These are phyloP conservation scores for Carex scoparia DNA, from an alignment of 176 grass and related monocot genomes.

Conservation along the genomic window DNA sequence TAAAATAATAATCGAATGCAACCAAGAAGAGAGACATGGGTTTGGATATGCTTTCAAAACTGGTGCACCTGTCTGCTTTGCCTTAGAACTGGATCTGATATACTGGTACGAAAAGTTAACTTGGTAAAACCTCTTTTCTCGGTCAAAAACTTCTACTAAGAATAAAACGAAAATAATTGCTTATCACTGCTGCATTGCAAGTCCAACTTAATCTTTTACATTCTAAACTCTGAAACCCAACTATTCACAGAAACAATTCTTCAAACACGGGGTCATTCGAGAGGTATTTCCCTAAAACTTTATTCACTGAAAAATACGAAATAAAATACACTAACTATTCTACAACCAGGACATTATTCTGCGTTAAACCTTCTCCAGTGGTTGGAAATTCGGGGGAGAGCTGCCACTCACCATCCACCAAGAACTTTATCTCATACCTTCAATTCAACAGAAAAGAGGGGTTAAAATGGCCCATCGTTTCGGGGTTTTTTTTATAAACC, in stretches of 20 bases:
- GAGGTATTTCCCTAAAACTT: not conserved
- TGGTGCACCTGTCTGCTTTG: too few species aligned
- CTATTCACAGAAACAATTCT: slow-evolving; percentile 8
- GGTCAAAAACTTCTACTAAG: not conserved
- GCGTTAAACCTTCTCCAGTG: slow-evolving; percentile 44
- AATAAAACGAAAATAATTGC: not conserved
- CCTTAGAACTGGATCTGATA: not conserved
- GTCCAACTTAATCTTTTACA: not conserved
- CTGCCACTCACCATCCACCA: slow-evolving; percentile 87
- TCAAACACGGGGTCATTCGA: not conserved
- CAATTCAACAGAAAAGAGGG: not conserved
- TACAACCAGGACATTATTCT: slow-evolving; percentile 71
- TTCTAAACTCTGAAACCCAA: not conserved
- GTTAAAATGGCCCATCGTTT: not conserved
- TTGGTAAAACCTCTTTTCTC: not conserved
- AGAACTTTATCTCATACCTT: slow-evolving; percentile 97
- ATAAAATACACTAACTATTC: slow-evolving; percentile 13
- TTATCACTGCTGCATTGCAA: not conserved
- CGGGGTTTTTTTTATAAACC: too few species aligned
- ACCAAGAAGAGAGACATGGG: too few species aligned
- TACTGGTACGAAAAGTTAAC: not conserved
- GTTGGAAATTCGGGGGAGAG: slow-evolving; percentile 66
- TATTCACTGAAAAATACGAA: not conserved
- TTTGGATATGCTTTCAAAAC: too few species aligned
- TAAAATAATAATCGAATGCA: too few species aligned